Base-by-base conservation (phyloP, 192 early-diverging fungal genomes). In the Chytriomyces sp. region DNA sequence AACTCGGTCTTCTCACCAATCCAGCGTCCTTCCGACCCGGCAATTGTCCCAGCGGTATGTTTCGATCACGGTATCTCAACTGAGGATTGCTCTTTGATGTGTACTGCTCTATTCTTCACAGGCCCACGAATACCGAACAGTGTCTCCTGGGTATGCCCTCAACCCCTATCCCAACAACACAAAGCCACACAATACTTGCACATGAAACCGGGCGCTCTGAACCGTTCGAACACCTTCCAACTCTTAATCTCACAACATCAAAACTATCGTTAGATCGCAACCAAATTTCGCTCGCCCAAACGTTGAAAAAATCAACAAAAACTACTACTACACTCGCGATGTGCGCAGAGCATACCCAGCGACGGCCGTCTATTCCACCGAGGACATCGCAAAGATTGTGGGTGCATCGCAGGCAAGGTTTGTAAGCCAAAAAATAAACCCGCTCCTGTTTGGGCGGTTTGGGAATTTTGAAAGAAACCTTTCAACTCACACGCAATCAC, bases 291-390 rank as follows among this genome's bases (percentile, higher is more conserved):
- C 59, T 45, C 77, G 69, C 7, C 71, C 61, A 24, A 24, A 5
- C 11, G 71, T 76, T 68, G 64, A 71, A 26, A 73, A 71, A 64
- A 83, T 98, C 44, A 88, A 88, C 67, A 86, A 92, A 81, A 96
- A 97, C 89, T 90, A 90, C 73, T 98, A 98, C 86, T 97, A 87
- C 83, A 89, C 91, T 80, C 93, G 95, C 62, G 97, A 98, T 83
- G 86, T 87, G 73, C 90, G 97, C 77, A 91, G 97, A 81, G 92
- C 94, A 83, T 97, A 94, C 83, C 97, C 97, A 64, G 92, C 92
- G 70, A 87, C 93, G 6, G 91, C 91, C 59, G 88, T 94, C 13
- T 96, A 94, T 76, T 92, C 89, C 24, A 90, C 92, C 80, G 77
- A 91, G 28, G 93, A 96, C 65, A 50, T 77, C 43, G 61, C 50